Evolutionary conservation across 1,284 basidiomycete genomes (phyloP).

Genomic region (Pascua guehoae): DNA sequence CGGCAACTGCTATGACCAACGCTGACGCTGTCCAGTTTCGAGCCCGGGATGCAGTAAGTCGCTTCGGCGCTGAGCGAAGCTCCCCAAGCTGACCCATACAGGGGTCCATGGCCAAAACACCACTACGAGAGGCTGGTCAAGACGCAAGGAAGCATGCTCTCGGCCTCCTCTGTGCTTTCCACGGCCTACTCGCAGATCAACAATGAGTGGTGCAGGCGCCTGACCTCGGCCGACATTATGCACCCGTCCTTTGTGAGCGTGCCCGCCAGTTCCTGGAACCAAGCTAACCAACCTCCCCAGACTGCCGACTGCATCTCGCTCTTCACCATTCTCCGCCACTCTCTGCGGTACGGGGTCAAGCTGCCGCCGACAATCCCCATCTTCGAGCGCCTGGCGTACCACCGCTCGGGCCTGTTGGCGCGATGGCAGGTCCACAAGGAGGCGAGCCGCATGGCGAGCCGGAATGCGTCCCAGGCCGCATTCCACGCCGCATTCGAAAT

Average conservation of each 20-base stretch:
- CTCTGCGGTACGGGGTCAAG: slow-evolving; percentile 31
- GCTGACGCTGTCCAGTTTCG: no score
- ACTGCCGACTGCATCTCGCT: slow-evolving; percentile 38
- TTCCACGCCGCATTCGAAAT: background rate
- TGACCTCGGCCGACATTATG: slow-evolving; percentile 28
- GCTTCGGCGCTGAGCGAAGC: no score
- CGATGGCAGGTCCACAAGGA: no score
- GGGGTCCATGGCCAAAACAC: slow-evolving; percentile 44
- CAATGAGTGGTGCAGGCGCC: slow-evolving; percentile 26
- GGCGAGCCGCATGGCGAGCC: background rate
- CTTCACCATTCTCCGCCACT: slow-evolving; percentile 39
- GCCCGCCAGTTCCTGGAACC: no score
- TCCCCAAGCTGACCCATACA: no score
- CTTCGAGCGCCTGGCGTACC: slow-evolving; percentile 40
- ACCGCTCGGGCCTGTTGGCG: slow-evolving; percentile 11
- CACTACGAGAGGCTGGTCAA: slow-evolving; percentile 35
- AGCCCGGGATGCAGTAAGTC: no score
- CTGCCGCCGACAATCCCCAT: slow-evolving; percentile 45
- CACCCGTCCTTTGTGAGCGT: slow-evolving; percentile 39
- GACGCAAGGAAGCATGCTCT: slow-evolving; percentile 30
- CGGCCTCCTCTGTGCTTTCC: slow-evolving; percentile 32
- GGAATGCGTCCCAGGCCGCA: background rate
- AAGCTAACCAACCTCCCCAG: no score
- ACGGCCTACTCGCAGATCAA: slow-evolving; percentile 35
- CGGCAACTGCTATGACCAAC: no score